Conservation (phyloP, 2,329 filamentous ascomycete species). For the Gliomastix tumulicola region DNA sequence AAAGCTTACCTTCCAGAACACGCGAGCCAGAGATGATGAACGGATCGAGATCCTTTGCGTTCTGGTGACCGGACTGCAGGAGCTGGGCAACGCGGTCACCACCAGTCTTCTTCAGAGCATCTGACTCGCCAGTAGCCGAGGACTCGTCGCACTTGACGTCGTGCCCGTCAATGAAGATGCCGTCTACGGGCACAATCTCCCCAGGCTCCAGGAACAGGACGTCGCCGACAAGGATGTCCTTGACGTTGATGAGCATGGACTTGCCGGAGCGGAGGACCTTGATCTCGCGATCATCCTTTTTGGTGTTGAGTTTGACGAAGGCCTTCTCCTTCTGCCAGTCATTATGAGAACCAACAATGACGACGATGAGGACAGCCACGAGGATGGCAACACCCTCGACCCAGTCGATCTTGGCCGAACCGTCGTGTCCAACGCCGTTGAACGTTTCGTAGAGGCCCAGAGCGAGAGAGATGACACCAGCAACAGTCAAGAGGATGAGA, state of each 20-base stretch:
- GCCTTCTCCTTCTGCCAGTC: constrained; percentile 64
- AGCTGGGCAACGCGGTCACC: constrained; percentile 51
- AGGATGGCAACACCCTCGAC: constrained; percentile 64
- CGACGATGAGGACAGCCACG: constrained; percentile 58
- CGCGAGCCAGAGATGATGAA: constrained; percentile 55
- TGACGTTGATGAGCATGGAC: constrained; percentile 54
- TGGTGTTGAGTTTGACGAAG: constrained; percentile 55
- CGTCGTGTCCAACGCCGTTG: constrained; percentile 33
- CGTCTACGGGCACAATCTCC: constrained; percentile 64
- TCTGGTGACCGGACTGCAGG: constrained; percentile 37
- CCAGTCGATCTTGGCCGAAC: constrained; percentile 49
- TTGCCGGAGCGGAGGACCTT: constrained; percentile 62
- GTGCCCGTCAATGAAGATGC: constrained; percentile 54
- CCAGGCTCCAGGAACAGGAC: constrained; percentile 62
- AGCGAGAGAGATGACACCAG: constrained; percentile 57
- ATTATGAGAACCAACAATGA: constrained; percentile 54
- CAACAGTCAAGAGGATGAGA: constrained; percentile 57
- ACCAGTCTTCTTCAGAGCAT: constrained; percentile 60
- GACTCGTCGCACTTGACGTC: constrained; percentile 61
- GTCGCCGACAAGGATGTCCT: constrained; percentile 63
- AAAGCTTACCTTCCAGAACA: constrained; percentile 35
- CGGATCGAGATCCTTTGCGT: constrained; percentile 47
- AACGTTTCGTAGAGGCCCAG: constrained; percentile 63
- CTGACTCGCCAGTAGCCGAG: constrained; percentile 67
- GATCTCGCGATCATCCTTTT: constrained; percentile 58